Percentiles rank a stretch among this genome's conserved stretches.
These are phyloP conservation scores for Ordospora colligata DNA, from an alignment of 371 early-diverging fungal species.

Conservation along the genomic window DNA sequence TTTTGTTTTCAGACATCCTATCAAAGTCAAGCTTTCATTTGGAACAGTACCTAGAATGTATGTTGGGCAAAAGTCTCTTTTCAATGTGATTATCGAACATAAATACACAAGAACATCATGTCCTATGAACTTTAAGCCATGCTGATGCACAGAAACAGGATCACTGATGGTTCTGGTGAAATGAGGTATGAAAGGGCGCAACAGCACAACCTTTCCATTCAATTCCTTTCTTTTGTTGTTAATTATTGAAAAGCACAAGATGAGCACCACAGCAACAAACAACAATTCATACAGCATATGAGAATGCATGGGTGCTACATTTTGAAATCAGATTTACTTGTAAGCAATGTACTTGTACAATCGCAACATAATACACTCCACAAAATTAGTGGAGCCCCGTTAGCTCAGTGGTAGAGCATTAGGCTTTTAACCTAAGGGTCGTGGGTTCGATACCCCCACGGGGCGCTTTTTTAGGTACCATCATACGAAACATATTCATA, in stretches of 20 bases:
- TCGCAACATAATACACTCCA: neutral
- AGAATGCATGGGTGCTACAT: neutral
- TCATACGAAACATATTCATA: neutral
- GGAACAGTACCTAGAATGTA: neutral
- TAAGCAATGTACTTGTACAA: neutral
- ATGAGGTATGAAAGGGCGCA: neutral
- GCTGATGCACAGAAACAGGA: neutral
- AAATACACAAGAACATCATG: neutral
- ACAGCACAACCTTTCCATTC: neutral
- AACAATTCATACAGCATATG: neutral
- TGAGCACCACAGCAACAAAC: neutral
- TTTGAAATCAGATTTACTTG: no score
- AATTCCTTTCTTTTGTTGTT: neutral
- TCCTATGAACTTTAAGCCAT: neutral
- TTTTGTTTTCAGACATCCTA: neutral
- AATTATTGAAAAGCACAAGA: neutral
- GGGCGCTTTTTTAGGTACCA: neutral
- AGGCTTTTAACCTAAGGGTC: conserved; percentile 7
- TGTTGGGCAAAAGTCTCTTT: neutral
- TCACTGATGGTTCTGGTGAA: neutral
- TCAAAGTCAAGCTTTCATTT: neutral
- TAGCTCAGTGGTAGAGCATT: conserved; percentile 10
- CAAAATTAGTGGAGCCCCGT: neutral
- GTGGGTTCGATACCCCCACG: conserved; percentile 2
- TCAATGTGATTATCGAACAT: neutral